Evolutionary conservation across 2,329 filamentous ascomycete species (phyloP), one percentile per base, ranked within the genome.

Genomic region (Aphanoascus verrucosus): DNA sequence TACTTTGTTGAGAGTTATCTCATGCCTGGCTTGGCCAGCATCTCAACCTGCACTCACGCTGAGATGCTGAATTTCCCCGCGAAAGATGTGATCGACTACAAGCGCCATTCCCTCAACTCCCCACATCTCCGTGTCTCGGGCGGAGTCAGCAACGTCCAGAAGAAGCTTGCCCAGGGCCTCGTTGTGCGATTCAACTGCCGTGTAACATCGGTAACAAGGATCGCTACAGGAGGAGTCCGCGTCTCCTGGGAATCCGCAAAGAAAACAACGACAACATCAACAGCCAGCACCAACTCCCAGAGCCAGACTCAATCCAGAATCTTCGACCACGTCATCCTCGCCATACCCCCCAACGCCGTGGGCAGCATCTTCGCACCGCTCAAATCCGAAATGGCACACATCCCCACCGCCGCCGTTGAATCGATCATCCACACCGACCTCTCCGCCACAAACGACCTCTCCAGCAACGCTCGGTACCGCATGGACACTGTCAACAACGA

Each of bases 271-370:
- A 28, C 23, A 28, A 28, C 3, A 28, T 32, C 38, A n/a, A 19
- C 32, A 15, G 31, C 38, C 14, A 44, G 20, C 7, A 41, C 15
- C 1, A 20, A 32, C 32, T 34, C 15, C 23, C 23, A 28, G 23
- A 28, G 23, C 7, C 3, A 28, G 23, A 28, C 23, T 28, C 23
- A 20, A 38, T 34, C 34, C 9, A 68, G 74, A 15, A 50, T 59
- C 0, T 80, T 80, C 50, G 77, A 81, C 50, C 69, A 68, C 1
- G 76, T 79, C 0, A 65, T 82, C 20, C 65, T 82, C 1, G 77
- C 77, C 0, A 75, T 81, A 1, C 74, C 78, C 0, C 79, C 79
- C 0, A 72, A 79, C 56, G 71, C 78, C 3, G 76, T 74, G 0
- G 73, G 69, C 4, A 63, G 63, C 5, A 68, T 82, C 11, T 81